phyloP scores from a whole-genome alignment of 305 asterid genomes.

The Caryopteris hybrid region DNA sequence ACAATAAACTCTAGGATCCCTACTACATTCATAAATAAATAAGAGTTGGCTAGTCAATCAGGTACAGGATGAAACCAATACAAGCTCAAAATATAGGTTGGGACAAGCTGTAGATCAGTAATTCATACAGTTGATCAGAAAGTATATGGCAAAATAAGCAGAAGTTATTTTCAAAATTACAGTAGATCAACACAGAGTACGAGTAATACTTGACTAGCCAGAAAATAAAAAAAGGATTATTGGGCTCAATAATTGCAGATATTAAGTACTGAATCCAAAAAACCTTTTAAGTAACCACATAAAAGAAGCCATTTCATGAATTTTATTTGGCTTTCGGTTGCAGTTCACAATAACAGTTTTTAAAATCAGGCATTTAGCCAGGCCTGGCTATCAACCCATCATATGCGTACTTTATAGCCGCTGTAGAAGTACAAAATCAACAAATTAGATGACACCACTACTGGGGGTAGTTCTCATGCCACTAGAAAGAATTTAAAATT shows the following conservation, averaged over 20 bases:
- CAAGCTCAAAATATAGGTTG: not conserved
- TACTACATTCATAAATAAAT: constrained; percentile 17
- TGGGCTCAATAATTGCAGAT: not conserved
- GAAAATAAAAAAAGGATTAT: not conserved
- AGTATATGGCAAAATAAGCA: no score
- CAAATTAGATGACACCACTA: no score
- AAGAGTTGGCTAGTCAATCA: not conserved
- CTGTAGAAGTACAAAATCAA: no score
- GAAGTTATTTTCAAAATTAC: not conserved
- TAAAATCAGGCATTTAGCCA: no score
- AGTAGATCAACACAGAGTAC: not conserved
- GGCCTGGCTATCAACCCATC: no score
- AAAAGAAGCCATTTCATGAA: not conserved
- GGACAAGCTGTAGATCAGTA: not conserved
- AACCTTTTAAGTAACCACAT: not conserved
- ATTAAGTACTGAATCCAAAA: not conserved
- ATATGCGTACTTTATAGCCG: no score
- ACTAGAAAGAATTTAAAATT: no score
- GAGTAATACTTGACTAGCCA: not conserved
- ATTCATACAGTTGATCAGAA: not conserved
- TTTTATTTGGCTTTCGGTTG: not conserved
- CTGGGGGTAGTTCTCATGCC: not conserved
- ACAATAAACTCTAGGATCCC: constrained; percentile 49
- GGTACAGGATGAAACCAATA: not conserved
- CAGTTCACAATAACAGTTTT: not conserved